phyloP scores from a whole-genome alignment of 1,139 yeast genomes.

The Scheffersomyces segobiensis region DNA sequence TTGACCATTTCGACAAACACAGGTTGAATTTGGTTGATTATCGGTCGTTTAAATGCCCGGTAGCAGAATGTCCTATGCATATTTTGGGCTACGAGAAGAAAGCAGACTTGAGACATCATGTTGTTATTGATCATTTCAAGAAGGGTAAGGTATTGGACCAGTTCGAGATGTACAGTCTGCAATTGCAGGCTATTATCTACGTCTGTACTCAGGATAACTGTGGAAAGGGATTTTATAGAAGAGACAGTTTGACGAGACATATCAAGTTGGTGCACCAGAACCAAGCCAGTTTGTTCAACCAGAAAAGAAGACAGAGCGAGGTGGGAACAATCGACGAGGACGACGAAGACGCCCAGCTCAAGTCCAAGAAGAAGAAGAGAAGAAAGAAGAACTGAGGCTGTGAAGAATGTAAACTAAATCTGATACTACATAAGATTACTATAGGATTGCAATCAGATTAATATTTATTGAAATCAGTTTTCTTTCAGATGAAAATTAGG shows the following conservation, averaged over 20 bases:
- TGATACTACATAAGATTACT: not conserved
- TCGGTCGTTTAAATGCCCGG: conserved; percentile 45
- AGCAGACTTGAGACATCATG: conserved; percentile 63
- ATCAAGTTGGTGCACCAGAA: conserved; percentile 52
- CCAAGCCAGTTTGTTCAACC: conserved; percentile 7
- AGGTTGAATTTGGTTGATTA: conserved; percentile 9
- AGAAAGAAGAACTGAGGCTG: not conserved
- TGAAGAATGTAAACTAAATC: not conserved
- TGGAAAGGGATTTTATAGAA: conserved; percentile 54
- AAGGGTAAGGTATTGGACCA: conserved; percentile 20
- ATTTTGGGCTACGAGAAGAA: conserved; percentile 59
- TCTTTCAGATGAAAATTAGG: not conserved
- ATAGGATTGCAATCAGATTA: not conserved
- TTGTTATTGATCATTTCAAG: conserved; percentile 52
- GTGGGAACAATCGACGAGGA: not conserved
- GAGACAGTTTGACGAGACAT: conserved; percentile 59
- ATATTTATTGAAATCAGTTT: not conserved
- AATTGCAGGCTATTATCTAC: conserved; percentile 10
- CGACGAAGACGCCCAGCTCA: conserved; percentile 1
- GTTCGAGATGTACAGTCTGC: conserved; percentile 7
- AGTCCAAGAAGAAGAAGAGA: conserved; percentile 1
- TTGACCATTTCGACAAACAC: conserved; percentile 11
- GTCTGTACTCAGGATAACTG: conserved; percentile 36
- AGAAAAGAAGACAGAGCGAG: conserved; percentile 4
- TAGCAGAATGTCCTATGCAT: conserved; percentile 59